Conservation (phyloP, 1,284 basidiomycete species). For the Cryptococcus hybrid region DNA sequence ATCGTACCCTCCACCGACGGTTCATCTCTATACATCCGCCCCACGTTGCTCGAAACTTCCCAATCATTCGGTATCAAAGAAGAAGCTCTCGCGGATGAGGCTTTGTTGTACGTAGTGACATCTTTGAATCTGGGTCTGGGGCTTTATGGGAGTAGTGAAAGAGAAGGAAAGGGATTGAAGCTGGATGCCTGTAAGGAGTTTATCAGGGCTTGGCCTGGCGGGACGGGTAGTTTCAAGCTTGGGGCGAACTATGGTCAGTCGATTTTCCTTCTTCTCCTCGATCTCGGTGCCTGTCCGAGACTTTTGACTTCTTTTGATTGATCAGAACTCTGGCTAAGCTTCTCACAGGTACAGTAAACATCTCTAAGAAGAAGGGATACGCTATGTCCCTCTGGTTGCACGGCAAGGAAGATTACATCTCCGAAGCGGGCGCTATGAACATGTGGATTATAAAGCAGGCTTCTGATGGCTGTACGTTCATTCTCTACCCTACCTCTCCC, state of each 20-base stretch:
- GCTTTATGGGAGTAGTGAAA: conserved; percentile 36
- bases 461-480: conserved; percentile 35
- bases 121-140: conserved; percentile 42
- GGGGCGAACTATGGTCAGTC: conserved; percentile 46
- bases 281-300: too few species aligned
- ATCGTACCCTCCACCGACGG: conserved; percentile 41
- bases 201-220: conserved; percentile 48
- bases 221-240: conserved; percentile 45
- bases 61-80: conserved; percentile 48
- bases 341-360: conserved; percentile 35
- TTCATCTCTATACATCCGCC: conserved; percentile 46
- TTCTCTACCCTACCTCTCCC: background rate
- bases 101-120: conserved; percentile 43
- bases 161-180: conserved; percentile 27
- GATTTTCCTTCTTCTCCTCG: background rate
- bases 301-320: background rate
- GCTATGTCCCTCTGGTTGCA: conserved; percentile 49
- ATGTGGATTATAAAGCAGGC: conserved; percentile 46
- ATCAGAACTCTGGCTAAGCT: background rate
- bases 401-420: conserved; percentile 41
- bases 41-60: conserved; percentile 45
- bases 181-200: conserved; percentile 43
- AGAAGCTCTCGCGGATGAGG: conserved; percentile 37
- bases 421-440: conserved; percentile 48
- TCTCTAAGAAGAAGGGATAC: conserved; percentile 45